phyloP scores from a whole-genome alignment of 108 stramenopile genomes.

The Skeletonema potamos region DNA sequence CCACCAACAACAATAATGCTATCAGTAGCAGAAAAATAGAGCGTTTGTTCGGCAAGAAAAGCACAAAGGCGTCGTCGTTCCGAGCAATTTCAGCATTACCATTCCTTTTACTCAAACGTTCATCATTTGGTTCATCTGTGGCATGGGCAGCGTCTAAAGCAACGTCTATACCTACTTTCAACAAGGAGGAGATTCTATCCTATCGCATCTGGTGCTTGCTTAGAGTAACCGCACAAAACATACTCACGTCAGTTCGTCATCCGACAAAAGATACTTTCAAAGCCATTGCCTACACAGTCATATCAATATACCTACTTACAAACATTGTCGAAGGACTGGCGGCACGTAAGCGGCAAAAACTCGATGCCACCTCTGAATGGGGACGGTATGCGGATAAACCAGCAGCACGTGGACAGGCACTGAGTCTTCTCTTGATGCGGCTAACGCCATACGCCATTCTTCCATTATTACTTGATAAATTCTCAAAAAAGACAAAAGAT shows the following conservation, averaged over 20 bases:
- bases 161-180: background rate
- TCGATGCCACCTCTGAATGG: constrained; percentile 85
- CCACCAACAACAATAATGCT: background rate
- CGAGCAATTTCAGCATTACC: background rate
- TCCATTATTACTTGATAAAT: constrained; percentile 26
- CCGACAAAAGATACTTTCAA: background rate
- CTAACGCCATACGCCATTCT: constrained; percentile 22
- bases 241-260: background rate
- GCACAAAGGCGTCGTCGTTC: background rate
- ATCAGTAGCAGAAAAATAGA: background rate
- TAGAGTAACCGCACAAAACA: background rate
- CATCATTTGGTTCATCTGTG: background rate
- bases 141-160: background rate
- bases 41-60: background rate
- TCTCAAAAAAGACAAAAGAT: constrained; percentile 14
- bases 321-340: constrained; percentile 13
- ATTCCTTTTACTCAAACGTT: background rate
- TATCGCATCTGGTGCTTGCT: background rate
- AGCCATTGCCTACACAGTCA: background rate
- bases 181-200: background rate
- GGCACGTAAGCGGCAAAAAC: constrained; percentile 47
- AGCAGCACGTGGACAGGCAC: constrained; percentile 63
- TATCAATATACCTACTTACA: background rate
- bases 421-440: constrained; percentile 36
- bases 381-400: constrained; percentile 75